A percentile compares a stretch with the other conserved stretches of the same genome.
Evolutionary conservation across 1,284 basidiomycete genomes (phyloP).

Genomic region (Sutorius eximius): DNA sequence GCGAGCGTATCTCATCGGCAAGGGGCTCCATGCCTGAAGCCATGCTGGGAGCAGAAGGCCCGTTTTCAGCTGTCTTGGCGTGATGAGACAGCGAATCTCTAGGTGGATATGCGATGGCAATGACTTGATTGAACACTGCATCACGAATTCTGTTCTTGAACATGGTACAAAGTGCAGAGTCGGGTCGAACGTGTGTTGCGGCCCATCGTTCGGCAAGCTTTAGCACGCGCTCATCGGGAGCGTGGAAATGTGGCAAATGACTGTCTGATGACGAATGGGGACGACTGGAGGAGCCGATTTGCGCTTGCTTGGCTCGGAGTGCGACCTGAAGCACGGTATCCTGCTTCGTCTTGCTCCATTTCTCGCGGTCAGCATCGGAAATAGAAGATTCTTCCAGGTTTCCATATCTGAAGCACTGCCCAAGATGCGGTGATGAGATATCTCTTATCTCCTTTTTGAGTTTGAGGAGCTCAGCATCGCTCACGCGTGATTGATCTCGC

Average conservation of each 20-base stretch:
- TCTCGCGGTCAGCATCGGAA: conserved; percentile 41
- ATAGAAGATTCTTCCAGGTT: conserved; percentile 22
- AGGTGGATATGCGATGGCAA: conserved; percentile 49
- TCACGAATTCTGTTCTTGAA: conserved; percentile 63
- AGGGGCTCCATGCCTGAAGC: conserved; percentile 69
- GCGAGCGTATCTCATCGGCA: conserved; percentile 61
- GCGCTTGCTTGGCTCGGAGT: conserved; percentile 53
- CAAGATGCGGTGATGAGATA: conserved; percentile 63
- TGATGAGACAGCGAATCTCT: conserved; percentile 37
- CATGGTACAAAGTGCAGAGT: conserved; percentile 56
- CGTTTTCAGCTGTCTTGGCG: conserved; percentile 17
- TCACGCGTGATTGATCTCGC: conserved; percentile 37
- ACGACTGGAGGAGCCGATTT: conserved; percentile 18
- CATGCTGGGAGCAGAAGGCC: conserved; percentile 20
- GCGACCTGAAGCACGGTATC: conserved; percentile 69
- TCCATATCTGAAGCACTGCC: conserved; percentile 50
- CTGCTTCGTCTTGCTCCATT: conserved; percentile 51
- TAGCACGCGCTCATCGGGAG: conserved; percentile 52
- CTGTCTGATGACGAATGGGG: conserved; percentile 12
- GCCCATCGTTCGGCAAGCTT: conserved; percentile 65
- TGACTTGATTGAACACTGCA: conserved; percentile 61
- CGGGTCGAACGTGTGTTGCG: conserved; percentile 55
- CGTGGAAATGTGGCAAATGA: conserved; percentile 26
- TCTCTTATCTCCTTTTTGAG: conserved; percentile 78
- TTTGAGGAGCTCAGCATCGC: conserved; percentile 51